These are phyloP conservation scores for Cardamine occulta DNA, from an alignment of 345 rosid species.

Conservation along the genomic window DNA sequence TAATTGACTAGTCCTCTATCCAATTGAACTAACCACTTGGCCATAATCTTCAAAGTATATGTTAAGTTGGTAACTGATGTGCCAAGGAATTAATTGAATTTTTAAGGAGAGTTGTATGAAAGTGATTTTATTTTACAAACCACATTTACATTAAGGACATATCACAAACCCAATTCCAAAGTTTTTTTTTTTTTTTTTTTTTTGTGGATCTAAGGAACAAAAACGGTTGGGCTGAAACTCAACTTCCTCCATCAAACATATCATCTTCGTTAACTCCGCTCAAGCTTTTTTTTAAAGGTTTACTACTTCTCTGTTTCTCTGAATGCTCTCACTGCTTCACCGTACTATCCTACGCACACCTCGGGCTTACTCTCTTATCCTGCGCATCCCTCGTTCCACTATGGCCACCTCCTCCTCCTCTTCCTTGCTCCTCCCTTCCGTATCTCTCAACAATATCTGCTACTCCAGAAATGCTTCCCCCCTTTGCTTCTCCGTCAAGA, in stretches of 20 bases:
- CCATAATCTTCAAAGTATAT: no score
- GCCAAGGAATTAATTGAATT: no score
- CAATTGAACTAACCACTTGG: no score
- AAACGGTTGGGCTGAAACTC: constrained; percentile 29
- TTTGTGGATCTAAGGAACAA: not conserved
- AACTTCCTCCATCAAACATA: constrained; percentile 45
- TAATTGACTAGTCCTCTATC: no score
- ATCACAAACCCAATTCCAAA: no score
- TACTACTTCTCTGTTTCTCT: not conserved
- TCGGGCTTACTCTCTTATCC: constrained; percentile 34
- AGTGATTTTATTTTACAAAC: no score
- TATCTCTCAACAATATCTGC: constrained; percentile 43
- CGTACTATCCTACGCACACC: constrained; percentile 39
- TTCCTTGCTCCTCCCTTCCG: constrained; percentile 53
- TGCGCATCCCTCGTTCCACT: constrained; percentile 40
- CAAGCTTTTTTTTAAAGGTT: not conserved
- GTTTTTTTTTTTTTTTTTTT: no score
- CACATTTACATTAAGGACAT: no score
- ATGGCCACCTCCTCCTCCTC: constrained; percentile 47
- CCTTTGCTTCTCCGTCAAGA: constrained; percentile 43
- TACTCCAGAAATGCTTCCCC: constrained; percentile 38
- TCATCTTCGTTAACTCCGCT: constrained; percentile 53
- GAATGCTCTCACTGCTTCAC: constrained; percentile 47
- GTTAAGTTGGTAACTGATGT: no score
- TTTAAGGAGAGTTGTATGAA: no score